A percentile compares a stretch with the other conserved stretches of the same genome.
phyloP scores from a whole-genome alignment of 129 eudicot genomes.

The Flaveria ramosissima region DNA sequence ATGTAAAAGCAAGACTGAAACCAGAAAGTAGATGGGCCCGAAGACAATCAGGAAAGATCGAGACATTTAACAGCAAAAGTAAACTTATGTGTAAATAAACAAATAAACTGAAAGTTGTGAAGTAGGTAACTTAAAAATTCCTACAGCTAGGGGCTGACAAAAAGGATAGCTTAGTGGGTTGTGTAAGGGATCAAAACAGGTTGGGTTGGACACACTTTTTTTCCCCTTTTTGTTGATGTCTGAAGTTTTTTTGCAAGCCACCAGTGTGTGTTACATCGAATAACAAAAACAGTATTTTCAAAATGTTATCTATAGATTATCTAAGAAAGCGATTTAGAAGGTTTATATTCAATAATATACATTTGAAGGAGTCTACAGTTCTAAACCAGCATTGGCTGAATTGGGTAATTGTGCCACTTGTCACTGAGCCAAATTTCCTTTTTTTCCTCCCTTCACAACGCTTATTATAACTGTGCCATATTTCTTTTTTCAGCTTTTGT shows the following conservation, averaged over 20 bases:
- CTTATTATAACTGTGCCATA: too few species aligned
- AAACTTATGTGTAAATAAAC: not conserved
- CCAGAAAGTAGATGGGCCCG: not conserved
- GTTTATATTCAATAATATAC: too few species aligned
- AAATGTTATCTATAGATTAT: too few species aligned
- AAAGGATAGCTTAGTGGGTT: not conserved
- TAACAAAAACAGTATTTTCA: too few species aligned
- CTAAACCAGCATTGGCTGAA: too few species aligned
- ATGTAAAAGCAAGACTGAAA: constrained; percentile 4
- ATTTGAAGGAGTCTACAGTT: too few species aligned
- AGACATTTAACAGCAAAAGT: not conserved
- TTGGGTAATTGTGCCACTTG: too few species aligned
- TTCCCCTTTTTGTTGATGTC: too few species aligned
- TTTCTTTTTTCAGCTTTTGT: too few species aligned
- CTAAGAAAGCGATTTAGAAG: not conserved
- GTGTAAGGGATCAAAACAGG: not conserved
- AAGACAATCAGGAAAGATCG: not conserved
- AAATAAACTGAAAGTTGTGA: not conserved
- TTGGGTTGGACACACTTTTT: not conserved
- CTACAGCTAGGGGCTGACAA: not conserved
- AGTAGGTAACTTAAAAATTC: not conserved
- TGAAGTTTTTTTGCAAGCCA: not conserved
- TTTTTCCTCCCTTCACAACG: too few species aligned
- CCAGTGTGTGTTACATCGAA: not conserved
- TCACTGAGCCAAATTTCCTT: too few species aligned